phyloP scores from a whole-genome alignment of 164 flowering plant genomes.

The Echeveria elegans region DNA sequence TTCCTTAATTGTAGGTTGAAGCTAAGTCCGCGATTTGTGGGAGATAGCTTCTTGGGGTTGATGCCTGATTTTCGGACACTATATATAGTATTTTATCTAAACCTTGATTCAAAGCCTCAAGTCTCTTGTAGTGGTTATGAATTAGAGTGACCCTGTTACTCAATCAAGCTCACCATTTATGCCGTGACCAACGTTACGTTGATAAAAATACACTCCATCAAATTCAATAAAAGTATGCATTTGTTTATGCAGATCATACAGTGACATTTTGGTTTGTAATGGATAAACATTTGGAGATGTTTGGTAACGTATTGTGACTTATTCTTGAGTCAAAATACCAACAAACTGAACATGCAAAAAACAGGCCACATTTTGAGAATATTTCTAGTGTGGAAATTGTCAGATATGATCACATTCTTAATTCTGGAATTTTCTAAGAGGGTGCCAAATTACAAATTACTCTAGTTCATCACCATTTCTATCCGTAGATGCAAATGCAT shows the following conservation, averaged over 20 bases:
- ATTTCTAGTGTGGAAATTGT: not conserved
- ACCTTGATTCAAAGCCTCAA: slow-evolving; percentile 3
- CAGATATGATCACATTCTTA: too few species aligned
- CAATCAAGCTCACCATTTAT: not conserved
- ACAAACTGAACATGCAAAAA: not conserved
- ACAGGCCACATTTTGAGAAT: not conserved
- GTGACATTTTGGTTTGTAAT: not conserved
- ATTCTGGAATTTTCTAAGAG: too few species aligned
- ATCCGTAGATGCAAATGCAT: too few species aligned
- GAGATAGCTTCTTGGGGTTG: not conserved
- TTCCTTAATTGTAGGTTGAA: not conserved
- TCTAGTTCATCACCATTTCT: too few species aligned
- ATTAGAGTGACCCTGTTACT: not conserved
- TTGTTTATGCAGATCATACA: not conserved
- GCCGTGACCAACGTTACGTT: not conserved
- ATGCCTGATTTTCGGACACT: not conserved
- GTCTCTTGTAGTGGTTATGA: slow-evolving; percentile 3
- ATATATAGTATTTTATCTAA: not conserved
- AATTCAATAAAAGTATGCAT: not conserved
- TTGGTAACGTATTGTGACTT: not conserved
- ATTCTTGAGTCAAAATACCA: not conserved
- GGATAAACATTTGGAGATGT: not conserved
- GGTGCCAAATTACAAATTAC: too few species aligned
- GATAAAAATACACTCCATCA: not conserved
- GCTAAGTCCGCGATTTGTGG: not conserved